Conservation (phyloP, 495 filamentous ascomycete genomes). For the Neurospora intermedia region DNA sequence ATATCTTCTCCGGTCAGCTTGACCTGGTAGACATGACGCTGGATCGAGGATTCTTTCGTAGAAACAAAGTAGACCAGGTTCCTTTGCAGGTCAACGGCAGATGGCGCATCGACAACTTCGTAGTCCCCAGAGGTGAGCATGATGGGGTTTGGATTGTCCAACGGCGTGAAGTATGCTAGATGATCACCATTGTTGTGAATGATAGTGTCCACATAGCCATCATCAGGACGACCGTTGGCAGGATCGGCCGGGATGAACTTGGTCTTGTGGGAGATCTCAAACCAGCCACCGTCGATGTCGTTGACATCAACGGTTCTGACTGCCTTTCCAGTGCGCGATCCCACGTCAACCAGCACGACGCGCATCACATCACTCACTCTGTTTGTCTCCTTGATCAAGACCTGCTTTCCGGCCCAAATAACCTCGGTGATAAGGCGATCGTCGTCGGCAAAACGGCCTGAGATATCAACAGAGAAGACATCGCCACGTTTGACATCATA, state of each 20-base stretch:
- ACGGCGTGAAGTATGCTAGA: conserved; percentile 85
- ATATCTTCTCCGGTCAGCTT: conserved; percentile 66
- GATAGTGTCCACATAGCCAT: conserved; percentile 89
- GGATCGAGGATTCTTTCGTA: conserved; percentile 76
- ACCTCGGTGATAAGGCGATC: conserved; percentile 89
- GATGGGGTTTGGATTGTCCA: conserved; percentile 69
- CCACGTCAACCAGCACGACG: conserved; percentile 77
- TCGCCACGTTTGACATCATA: conserved; percentile 77
- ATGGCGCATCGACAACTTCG: conserved; percentile 87
- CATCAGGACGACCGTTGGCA: conserved; percentile 59
- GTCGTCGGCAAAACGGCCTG: conserved; percentile 66
- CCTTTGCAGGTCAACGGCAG: conserved; percentile 71
- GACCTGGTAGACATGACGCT: conserved; percentile 86
- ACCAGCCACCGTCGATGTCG: conserved; percentile 87
- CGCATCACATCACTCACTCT: conserved; percentile 85
- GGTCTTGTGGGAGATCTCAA: conserved; percentile 84
- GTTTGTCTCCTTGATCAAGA: conserved; percentile 84
- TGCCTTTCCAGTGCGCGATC: conserved; percentile 60
- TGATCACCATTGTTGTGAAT: conserved; percentile 84
- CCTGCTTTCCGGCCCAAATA: conserved; percentile 76
- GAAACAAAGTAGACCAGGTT: conserved; percentile 86
- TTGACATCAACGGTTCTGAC: conserved; percentile 69
- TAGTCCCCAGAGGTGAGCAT: conserved; percentile 82
- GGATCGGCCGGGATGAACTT: conserved; percentile 79
- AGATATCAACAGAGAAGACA: conserved; percentile 65